Conservation (phyloP, 192 early-diverging fungal genomes). For the Umbelopsis sp. region DNA sequence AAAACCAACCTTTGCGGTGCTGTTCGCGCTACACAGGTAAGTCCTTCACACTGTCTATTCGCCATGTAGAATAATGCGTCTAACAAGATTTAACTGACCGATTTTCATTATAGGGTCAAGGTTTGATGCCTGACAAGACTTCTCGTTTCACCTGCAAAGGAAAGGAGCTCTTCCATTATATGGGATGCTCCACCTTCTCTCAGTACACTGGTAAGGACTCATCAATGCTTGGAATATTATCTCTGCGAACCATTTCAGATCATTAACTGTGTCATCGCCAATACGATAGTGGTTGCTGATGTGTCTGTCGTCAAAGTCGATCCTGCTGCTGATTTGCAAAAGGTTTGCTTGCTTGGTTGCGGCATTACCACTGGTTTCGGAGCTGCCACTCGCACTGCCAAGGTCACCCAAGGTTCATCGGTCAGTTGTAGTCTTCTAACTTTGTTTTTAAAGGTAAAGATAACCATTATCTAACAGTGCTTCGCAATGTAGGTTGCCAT, state of each 20-base stretch:
- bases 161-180: slow-evolving; percentile 90
- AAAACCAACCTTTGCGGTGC: slow-evolving; percentile 97
- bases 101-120: slow-evolving; percentile 60
- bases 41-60: not conserved
- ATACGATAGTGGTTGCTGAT: slow-evolving; percentile 70
- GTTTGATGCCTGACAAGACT: slow-evolving; percentile 95
- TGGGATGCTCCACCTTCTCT: slow-evolving; percentile 93
- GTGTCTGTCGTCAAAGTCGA: slow-evolving; percentile 92
- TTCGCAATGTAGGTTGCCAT: slow-evolving; percentile 62
- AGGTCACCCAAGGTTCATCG: slow-evolving; percentile 74
- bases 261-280: not conserved
- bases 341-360: slow-evolving; percentile 91
- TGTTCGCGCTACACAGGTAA: slow-evolving; percentile 85
- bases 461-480: not conserved
- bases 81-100: not conserved
- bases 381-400: slow-evolving; percentile 91
- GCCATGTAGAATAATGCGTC: not conserved
- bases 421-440: too few relatives aligned
- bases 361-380: slow-evolving; percentile 97
- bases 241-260: not conserved
- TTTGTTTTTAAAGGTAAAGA: too few relatives aligned
- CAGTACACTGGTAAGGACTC: slow-evolving; percentile 78
- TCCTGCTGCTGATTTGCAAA: slow-evolving; percentile 76
- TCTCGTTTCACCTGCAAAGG: slow-evolving; percentile 91
- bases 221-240: not conserved